Conservation (phyloP, 192 early-diverging fungal genomes). For the Dimargaris verticillata region DNA sequence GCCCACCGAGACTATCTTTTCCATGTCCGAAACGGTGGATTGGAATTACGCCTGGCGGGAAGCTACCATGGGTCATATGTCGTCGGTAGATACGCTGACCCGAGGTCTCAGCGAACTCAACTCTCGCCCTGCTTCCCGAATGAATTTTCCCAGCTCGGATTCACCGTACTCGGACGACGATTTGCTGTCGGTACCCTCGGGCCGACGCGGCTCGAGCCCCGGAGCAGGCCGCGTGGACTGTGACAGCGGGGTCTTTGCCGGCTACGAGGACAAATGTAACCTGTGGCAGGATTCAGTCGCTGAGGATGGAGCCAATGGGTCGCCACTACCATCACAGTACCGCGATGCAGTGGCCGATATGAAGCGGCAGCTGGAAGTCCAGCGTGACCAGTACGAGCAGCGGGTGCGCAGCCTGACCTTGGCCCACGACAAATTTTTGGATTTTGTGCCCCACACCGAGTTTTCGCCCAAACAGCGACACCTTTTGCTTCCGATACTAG, state of each 20-base stretch:
- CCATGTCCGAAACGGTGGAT: conserved; percentile 33
- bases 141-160: not conserved
- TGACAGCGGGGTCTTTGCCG: not conserved
- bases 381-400: conserved; percentile 10
- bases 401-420: conserved; percentile 13
- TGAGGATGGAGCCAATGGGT: not conserved
- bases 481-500: conserved; percentile 16
- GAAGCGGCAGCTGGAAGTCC: conserved; percentile 25
- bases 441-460: conserved; percentile 13
- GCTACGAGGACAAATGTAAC: conserved; percentile 6
- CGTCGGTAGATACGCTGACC: conserved; percentile 23
- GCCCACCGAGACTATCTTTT: conserved; percentile 8
- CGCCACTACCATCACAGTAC: not conserved
- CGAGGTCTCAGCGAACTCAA: conserved; percentile 22
- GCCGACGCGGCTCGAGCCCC: conserved; percentile 5
- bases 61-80: conserved; percentile 34
- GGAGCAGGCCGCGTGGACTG: not conserved
- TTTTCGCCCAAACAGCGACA: conserved; percentile 12
- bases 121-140: conserved; percentile 7
- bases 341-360: conserved; percentile 17
- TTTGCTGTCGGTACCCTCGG: not conserved
- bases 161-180: conserved; percentile 2
- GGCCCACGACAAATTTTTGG: conserved; percentile 6
- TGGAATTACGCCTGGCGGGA: conserved; percentile 66
- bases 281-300: conserved; percentile 7